A percentile compares a stretch with the other conserved stretches of the same genome.
Conservation (phyloP, 1,284 basidiomycete genomes). For the Leccinum subrobustum region DNA sequence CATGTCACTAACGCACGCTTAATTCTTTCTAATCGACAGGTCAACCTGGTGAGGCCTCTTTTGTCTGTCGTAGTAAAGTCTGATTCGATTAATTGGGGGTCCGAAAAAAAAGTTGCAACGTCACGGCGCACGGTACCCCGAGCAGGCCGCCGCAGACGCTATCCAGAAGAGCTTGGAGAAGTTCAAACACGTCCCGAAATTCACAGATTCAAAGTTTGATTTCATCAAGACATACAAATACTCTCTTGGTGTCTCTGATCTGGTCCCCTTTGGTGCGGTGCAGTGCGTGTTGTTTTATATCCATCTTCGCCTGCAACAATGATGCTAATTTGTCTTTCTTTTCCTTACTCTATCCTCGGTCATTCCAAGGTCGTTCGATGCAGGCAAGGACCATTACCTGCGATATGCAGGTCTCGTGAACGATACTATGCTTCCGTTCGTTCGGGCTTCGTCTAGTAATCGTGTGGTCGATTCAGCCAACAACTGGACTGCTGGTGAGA, state of each 20-base stretch:
- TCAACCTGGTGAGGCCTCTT: conserved; percentile 15
- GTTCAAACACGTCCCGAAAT: conserved; percentile 43
- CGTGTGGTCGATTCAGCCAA: conserved; percentile 68
- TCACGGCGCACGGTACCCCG: conserved; percentile 81
- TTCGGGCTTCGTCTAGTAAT: conserved; percentile 56
- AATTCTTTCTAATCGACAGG: conserved; percentile 3
- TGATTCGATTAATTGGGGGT: not conserved
- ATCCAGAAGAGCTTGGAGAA: conserved; percentile 53
- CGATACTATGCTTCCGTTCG: conserved; percentile 52
- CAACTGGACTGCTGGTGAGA: conserved; percentile 68
- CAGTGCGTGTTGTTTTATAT: conserved; percentile 49
- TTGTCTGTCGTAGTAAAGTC: not conserved
- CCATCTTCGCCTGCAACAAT: not conserved
- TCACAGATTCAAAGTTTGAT: conserved; percentile 42
- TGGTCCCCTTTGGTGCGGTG: conserved; percentile 68
- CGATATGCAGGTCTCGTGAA: conserved; percentile 52
- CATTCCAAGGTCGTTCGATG: conserved; percentile 44
- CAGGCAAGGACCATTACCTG: conserved; percentile 47
- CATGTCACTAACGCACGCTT: not conserved
- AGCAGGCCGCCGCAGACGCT: conserved; percentile 41
- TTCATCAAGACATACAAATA: conserved; percentile 65
- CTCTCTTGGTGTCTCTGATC: conserved; percentile 52
- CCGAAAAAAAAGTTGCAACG: conserved; percentile 60
- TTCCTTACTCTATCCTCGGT: not conserved
- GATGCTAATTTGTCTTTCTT: not conserved